These are phyloP conservation scores for Oryza brachyantha DNA, from an alignment of 176 grass and related monocot species.

Conservation along the genomic window DNA sequence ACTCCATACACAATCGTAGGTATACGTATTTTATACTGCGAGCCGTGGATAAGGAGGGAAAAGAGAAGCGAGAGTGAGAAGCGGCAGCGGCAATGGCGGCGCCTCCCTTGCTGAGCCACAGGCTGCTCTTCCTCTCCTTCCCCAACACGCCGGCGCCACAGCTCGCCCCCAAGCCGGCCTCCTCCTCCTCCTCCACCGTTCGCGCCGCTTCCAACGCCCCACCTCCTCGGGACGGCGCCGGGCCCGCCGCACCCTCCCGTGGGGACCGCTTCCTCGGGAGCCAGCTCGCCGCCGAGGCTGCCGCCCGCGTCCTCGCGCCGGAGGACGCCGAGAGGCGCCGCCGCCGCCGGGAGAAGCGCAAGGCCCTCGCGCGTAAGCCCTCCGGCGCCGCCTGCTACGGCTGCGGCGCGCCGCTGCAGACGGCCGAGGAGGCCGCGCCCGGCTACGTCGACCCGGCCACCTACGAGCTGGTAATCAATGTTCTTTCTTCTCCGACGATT, in stretches of 20 bases:
- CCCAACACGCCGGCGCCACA: slow-evolving; percentile 19
- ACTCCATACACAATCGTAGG: no score
- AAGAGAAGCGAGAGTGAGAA: no score
- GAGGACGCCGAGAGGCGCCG: slow-evolving; percentile 41
- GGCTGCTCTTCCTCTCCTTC: slow-evolving; percentile 34
- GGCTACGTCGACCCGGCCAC: slow-evolving; percentile 65
- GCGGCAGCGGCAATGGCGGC: slow-evolving; percentile 30
- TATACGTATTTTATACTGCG: no score
- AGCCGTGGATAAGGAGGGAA: no score
- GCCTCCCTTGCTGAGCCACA: slow-evolving; percentile 8
- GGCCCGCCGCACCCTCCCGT: slow-evolving; percentile 55
- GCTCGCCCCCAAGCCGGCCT: not conserved
- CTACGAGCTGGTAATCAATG: slow-evolving; percentile 54
- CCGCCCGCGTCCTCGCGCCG: slow-evolving; percentile 34
- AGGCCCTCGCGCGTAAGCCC: slow-evolving; percentile 28
- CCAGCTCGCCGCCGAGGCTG: slow-evolving; percentile 44
- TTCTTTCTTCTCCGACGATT: not conserved
- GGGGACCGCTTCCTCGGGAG: slow-evolving; percentile 66
- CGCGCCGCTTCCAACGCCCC: not conserved
- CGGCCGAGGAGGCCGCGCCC: slow-evolving; percentile 58
- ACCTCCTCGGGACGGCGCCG: slow-evolving; percentile 24
- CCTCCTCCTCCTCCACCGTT: not conserved
- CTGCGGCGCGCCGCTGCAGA: slow-evolving; percentile 87
- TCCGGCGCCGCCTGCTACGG: slow-evolving; percentile 68
- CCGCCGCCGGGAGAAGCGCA: slow-evolving; percentile 53